Base-by-base conservation (phyloP, 768 basidiomycete species). In the Tylopilus intermedius region DNA sequence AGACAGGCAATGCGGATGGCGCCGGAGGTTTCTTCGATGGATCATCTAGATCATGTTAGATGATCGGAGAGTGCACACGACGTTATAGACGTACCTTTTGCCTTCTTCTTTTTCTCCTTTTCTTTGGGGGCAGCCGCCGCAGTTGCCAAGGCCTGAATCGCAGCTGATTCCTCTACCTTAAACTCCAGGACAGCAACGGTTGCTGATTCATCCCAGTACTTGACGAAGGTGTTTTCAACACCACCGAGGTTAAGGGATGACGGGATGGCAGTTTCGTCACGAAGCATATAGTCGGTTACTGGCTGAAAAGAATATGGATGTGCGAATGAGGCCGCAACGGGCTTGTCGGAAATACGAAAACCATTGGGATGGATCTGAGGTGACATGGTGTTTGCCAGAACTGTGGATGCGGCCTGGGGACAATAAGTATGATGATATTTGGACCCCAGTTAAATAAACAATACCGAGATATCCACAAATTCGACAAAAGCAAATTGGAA, bases 401-500 rank as follows among this genome's bases (percentile, higher is more conserved):
- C 83, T 0, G 81, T 74, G 5, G 89, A 79, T 1, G 95, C 93
- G 18, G 90, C 86, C 91, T 97, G 37, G 37, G 29, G 48, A 50
- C 26, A 8, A 47, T 56, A 53, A 64, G 56, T 57, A 18, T 58
- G 32, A 27, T 6, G 47, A 7, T 38, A 47, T 14, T 26, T 24
- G 5, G 37, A 45, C 24, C 38, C 15, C 29, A 22, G 30, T 29
- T 45, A 26, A 24, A 32, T 1, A 42, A 41, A 2, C 21, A 62
- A 57, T 71, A 94, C 95, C 76, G 87, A 82, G 6, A 84, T 68
- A 58, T 94, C 90, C 15, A 88, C 75, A 60, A 97, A 91, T 62
- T 97, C 94, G 9, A 96, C 89, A 64, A 99, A 98, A 0, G 89
- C 84, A 66, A 94, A 95, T 10, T 96, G 91, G 77, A 90, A 94